Conservation (phyloP, 352 stramenopile genomes). For the Globisporangium viniferum region DNA sequence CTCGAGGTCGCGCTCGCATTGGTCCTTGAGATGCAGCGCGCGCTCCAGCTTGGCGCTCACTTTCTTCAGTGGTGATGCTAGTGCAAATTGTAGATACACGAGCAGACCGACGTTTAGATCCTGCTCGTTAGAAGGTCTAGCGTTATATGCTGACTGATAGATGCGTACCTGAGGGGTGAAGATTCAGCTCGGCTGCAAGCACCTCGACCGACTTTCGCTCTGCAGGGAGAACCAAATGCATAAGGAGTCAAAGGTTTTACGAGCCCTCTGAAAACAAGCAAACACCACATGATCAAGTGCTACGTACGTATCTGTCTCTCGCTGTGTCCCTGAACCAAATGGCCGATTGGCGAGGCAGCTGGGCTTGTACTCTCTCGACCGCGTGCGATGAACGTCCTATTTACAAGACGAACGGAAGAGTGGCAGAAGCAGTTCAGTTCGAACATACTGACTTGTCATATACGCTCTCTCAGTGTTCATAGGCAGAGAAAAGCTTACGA, state of each 20-base stretch:
- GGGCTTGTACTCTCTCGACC: not conserved
- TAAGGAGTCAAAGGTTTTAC: not conserved
- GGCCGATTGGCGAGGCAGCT: not conserved
- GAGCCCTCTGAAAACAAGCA: not conserved
- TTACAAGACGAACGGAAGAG: not conserved
- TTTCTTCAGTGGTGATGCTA: constrained; percentile 18
- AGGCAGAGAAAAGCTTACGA: not conserved
- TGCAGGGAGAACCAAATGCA: not conserved
- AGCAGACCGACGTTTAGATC: not conserved
- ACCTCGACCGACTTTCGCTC: constrained; percentile 1
- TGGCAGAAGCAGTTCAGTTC: not conserved
- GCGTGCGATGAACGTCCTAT: constrained; percentile 6
- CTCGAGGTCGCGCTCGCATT: constrained; percentile 51
- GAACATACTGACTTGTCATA: not conserved
- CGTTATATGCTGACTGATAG: not conserved
- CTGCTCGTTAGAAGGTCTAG: not conserved
- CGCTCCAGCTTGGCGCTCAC: constrained; percentile 48
- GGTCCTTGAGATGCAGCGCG: constrained; percentile 46
- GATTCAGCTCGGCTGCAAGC: not conserved
- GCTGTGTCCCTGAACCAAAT: constrained; percentile 2
- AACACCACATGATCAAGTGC: not conserved
- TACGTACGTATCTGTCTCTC: constrained; percentile 8
- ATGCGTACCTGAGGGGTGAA: not conserved
- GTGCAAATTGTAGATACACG: not conserved
- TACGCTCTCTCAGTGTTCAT: not conserved